Conservation (phyloP, 208 protist species). For the Acanthamoeba quina region DNA sequence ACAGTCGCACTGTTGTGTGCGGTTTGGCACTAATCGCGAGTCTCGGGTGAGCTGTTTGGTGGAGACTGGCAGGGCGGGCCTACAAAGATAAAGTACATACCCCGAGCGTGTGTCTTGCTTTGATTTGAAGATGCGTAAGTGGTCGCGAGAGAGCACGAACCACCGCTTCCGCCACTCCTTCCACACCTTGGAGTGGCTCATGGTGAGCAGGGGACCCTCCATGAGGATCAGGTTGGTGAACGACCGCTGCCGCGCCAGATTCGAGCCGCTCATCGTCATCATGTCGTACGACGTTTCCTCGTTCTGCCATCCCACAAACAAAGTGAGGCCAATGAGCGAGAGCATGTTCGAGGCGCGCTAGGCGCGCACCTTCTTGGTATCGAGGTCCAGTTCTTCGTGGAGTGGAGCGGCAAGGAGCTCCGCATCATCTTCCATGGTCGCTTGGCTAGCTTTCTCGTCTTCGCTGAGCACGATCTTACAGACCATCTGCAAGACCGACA, state of each 20-base stretch:
- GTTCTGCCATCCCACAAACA: background rate
- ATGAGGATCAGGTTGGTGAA: background rate
- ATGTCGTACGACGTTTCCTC: background rate
- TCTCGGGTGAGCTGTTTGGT: background rate
- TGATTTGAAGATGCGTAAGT: conserved; percentile 7
- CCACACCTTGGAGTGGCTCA: conserved; percentile 58
- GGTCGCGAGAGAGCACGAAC: background rate
- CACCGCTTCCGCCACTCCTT: conserved; percentile 56
- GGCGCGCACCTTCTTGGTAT: background rate
- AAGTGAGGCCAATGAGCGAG: too few species aligned
- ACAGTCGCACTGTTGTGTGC: background rate
- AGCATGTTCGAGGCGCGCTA: too few species aligned
- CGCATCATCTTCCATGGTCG: background rate
- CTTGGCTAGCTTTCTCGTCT: background rate
- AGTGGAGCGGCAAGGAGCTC: background rate
- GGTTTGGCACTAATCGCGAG: background rate
- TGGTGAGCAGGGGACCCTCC: conserved; percentile 21
- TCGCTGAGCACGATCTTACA: conserved; percentile 43
- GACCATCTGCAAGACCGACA: conserved; percentile 40
- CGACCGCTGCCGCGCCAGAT: background rate
- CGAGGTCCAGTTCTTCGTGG: background rate
- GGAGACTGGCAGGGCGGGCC: background rate
- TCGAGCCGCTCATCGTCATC: conserved; percentile 8
- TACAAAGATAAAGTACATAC: background rate
- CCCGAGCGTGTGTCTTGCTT: conserved; percentile 3